Evolutionary conservation across 441 rosid species (phyloP), one percentile per base, ranked within the genome.

Genomic region (Mallotus repandus): DNA sequence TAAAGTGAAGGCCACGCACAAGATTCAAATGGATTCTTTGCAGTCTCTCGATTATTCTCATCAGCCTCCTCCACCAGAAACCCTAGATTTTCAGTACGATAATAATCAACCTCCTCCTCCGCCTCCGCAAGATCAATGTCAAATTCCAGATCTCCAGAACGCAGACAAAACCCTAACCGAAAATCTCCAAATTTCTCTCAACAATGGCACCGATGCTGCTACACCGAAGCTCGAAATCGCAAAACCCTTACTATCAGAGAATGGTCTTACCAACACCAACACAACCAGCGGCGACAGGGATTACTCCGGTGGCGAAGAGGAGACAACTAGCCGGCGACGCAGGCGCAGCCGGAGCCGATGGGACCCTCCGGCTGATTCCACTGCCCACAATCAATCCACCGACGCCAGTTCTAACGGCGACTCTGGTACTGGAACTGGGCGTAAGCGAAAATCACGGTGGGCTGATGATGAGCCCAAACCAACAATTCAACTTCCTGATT

Each of bases 391-490:
- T 66, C 81, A 78, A 70, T 13, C 68, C 66, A 10, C 69, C 5
- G 83, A 79, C 15, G 41, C 76, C 52, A 68, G 62, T 7, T 77
- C 78, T 18, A 81, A 79, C 12, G 76, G 38, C n/a, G 94, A 88
- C 9, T 45, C 88, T 0, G 89, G 88, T 1, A 75, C 83, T 25
- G 92, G 32, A 5, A 9, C 29, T 12, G 74, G 85, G 3, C 82
- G 83, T 82, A 93, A 93, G 90, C 79, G 97, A 79, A 96, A 85
- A 83, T 91, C 97, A 2, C 78, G 99, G 54, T 96, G 97, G 99
- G 97, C 97, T 1, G 94, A 92, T 55, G 94, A 95, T 32, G 98
- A 91, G 76, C 97, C 97, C 9, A 96, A 89, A 80, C 97, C 94
- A 1, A 52, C 83, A 58, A 79, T 93, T 80, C 97, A 93, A 83